Base-by-base conservation (phyloP, 768 basidiomycete species). In the Phanerochaete carnosa region DNA sequence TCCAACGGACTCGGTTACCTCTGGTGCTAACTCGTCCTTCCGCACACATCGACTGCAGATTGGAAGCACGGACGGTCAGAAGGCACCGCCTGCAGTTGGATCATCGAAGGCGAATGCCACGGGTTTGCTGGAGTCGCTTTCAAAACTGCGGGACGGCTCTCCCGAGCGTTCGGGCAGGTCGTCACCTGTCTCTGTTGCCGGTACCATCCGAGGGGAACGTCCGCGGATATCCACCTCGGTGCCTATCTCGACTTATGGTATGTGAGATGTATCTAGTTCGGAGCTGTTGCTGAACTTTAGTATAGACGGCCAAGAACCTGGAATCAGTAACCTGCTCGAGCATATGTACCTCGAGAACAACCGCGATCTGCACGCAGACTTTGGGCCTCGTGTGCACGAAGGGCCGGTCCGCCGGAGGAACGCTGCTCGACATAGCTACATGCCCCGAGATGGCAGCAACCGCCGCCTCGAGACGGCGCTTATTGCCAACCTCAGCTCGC, bases 31-130 rank as follows among this genome's bases (percentile, higher is more conserved):
- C 64, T 89, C 89, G 0, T 79, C 83, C 12, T 79, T 82, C 1
- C 62, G 66, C 12, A 82, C 23, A 15, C 87, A 86, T 62, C 79
- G 87, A 39, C 71, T 92, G 46, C 89, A 90, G 28, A 78, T 90
- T 15, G 89, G 89, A 6, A 84, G 86, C 52, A 80, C 80, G 13
- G 93, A 94, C 64, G 83, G 86, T 1, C 87, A 87, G 64, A 95
- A 96, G 69, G 95, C 92, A 3, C 91, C 92, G 0, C 91, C 97
- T 28, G 93, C 95, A 3, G 76, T 98, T 43, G 95, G 91, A 1
- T 90, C 94, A 2, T 92, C 91, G 7, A 89, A 84, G 69, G 83
- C 87, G 7, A 95, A 88, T 67, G 96, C 91, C 0, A 80, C 86
- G 9, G 96, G 96, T 0, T 74, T 93, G 46, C 72, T 97, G 59